Evolutionary conservation across 2,329 filamentous ascomycete species (phyloP).

Genomic region (Phialemonium atrogriseum): DNA sequence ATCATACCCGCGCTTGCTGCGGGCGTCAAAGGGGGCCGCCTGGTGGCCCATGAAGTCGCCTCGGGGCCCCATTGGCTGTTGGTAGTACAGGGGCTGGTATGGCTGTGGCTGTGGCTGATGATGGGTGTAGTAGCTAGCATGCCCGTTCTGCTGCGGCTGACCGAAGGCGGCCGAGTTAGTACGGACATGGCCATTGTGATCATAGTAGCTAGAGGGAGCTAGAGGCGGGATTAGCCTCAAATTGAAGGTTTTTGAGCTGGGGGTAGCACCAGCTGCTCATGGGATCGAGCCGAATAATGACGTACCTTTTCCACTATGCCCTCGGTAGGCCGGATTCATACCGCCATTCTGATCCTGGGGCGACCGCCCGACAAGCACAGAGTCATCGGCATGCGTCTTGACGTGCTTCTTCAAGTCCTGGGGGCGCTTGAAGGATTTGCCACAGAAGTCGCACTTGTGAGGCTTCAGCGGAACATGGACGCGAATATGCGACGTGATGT

Average conservation of each 20-base stretch:
- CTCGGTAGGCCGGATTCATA: conserved; percentile 43
- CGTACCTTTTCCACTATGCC: conserved; percentile 45
- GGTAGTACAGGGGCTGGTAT: conserved; percentile 74
- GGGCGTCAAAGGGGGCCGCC: conserved; percentile 45
- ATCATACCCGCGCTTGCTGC: conserved; percentile 77
- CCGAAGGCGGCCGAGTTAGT: conserved; percentile 44
- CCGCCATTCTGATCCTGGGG: conserved; percentile 43
- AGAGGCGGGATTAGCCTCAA: conserved; percentile 33
- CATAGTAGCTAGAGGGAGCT: conserved; percentile 53
- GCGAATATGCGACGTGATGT: conserved; percentile 98
- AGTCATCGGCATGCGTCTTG: conserved; percentile 97
- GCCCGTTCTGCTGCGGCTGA: conserved; percentile 46
- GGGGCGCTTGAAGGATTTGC: conserved; percentile 97
- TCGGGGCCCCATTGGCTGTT: conserved; percentile 46
- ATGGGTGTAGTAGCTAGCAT: conserved; percentile 53
- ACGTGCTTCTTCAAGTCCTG: conserved; percentile 99
- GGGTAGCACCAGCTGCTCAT: conserved; percentile 8
- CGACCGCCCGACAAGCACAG: conserved; percentile 52
- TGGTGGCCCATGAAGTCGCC: conserved; percentile 58
- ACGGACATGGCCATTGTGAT: conserved; percentile 57
- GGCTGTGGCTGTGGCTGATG: conserved; percentile 34
- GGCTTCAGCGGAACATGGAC: conserved; percentile 98
- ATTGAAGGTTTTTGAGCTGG: conserved; percentile 11
- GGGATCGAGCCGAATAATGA: conserved; percentile 10
- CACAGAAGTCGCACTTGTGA: conserved; percentile 97